A percentile compares a stretch with the other conserved stretches of the same genome.
Evolutionary conservation across 1,284 basidiomycete genomes (phyloP).

Genomic region (Xanthoconium separans): DNA sequence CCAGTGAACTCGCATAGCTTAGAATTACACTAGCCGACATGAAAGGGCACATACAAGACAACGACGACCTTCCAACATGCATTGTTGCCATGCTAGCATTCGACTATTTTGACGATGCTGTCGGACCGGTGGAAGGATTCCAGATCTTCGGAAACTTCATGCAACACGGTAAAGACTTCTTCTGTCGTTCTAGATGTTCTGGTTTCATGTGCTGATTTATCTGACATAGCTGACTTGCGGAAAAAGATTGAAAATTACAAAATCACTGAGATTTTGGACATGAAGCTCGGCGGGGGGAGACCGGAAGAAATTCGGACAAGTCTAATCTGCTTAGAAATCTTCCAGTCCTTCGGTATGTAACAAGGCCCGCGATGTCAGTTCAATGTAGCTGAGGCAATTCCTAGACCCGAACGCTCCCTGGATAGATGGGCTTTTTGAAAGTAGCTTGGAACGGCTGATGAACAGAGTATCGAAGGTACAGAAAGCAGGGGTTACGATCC

Average conservation of each 20-base stretch:
- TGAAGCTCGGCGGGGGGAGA: conserved; percentile 15
- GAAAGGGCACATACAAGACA: conserved; percentile 4
- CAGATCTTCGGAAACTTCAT: conserved; percentile 28
- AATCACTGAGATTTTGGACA: conserved; percentile 17
- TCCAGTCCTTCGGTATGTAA: conserved; percentile 16
- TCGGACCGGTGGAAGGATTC: conserved; percentile 27
- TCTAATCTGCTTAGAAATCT: conserved; percentile 25
- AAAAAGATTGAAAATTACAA: conserved; percentile 9
- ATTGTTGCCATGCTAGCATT: conserved; percentile 21
- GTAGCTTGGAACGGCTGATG: conserved; percentile 11
- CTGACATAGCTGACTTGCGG: conserved; percentile 18
- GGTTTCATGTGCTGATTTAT: conserved; percentile 1
- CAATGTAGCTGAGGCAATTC: background rate
- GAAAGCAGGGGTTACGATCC: conserved; percentile 25
- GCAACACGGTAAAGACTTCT: conserved; percentile 12
- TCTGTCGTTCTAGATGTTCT: too few relatives aligned
- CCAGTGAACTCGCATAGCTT: background rate
- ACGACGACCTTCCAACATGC: conserved; percentile 8
- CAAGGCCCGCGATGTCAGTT: background rate
- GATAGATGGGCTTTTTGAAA: conserved; percentile 12
- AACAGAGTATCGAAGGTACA: conserved; percentile 18
- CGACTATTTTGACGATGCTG: conserved; percentile 28
- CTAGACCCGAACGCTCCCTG: conserved; percentile 10
- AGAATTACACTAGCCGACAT: conserved; percentile 18
- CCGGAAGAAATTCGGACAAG: conserved; percentile 19